Conservation (phyloP, 2,329 filamentous ascomycete genomes). For the Ceratocystis lukuohia region DNA sequence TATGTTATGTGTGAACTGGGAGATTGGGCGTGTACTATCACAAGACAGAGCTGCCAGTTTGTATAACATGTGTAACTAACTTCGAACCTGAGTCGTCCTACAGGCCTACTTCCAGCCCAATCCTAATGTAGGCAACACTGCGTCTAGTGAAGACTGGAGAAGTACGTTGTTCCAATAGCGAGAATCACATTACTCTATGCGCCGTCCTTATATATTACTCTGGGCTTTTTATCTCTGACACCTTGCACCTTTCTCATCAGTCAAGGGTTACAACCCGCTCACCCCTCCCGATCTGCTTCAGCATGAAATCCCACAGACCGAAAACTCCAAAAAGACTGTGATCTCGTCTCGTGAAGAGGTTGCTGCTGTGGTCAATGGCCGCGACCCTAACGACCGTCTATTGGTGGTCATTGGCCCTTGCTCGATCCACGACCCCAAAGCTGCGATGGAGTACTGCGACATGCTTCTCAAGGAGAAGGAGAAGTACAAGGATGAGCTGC, state of each 20-base stretch:
- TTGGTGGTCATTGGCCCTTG: conserved; percentile 82
- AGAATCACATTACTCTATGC: conserved; percentile 16
- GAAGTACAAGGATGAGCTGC: conserved; percentile 76
- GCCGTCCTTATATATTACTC: neutral
- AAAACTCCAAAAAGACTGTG: conserved; percentile 51
- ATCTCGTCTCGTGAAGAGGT: conserved; percentile 55
- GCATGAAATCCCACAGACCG: conserved; percentile 64
- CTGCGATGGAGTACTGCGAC: conserved; percentile 87
- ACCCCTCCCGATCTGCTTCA: conserved; percentile 80
- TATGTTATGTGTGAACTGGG: conserved; percentile 3
- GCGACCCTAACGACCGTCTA: conserved; percentile 47
- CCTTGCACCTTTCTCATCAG: conserved; percentile 33
- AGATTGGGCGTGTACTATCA: neutral
- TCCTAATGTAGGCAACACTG: conserved; percentile 56
- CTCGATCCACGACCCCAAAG: conserved; percentile 88
- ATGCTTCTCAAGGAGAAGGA: conserved; percentile 66
- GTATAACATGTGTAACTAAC: neutral
- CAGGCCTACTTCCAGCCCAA: conserved; percentile 19
- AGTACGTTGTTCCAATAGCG: conserved; percentile 38
- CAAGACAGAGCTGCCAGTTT: neutral
- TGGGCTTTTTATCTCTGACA: neutral
- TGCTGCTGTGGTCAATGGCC: conserved; percentile 62
- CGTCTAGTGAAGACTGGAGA: conserved; percentile 66
- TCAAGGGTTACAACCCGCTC: conserved; percentile 85
- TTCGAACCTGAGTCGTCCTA: neutral